phyloP scores from a whole-genome alignment of 1,139 yeast genomes.

The Kurtzmaniella quercitrusa region DNA sequence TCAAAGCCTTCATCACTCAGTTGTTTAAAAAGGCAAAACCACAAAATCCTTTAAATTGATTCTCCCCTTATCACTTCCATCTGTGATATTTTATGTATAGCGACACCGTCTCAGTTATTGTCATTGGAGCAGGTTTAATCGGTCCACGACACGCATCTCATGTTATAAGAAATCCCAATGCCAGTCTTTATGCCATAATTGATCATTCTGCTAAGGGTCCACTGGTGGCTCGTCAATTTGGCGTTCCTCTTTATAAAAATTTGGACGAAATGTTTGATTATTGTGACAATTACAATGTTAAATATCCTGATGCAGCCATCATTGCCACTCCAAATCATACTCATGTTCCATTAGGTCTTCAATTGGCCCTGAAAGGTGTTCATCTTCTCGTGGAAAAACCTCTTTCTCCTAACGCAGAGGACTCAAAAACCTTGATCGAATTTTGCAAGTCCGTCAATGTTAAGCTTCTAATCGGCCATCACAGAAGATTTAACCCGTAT shows the following conservation, averaged over 20 bases:
- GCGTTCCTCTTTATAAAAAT: constrained; percentile 23
- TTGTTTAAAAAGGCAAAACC: no score
- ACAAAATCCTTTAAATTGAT: no score
- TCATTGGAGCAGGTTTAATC: constrained; percentile 29
- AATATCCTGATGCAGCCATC: constrained; percentile 40
- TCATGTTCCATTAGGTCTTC: constrained; percentile 30
- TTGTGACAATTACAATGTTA: constrained; percentile 20
- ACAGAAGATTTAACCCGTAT: constrained; percentile 42
- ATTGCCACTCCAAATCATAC: constrained; percentile 43
- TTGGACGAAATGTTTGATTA: constrained; percentile 27
- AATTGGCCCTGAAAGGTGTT: constrained; percentile 33
- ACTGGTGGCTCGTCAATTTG: constrained; percentile 25
- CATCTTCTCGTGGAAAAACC: constrained; percentile 42
- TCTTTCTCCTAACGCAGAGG: constrained; percentile 33
- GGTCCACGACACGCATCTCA: constrained; percentile 30
- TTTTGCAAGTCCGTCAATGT: constrained; percentile 23
- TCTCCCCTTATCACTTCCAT: not conserved
- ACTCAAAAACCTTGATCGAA: constrained; percentile 30
- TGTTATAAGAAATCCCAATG: constrained; percentile 14
- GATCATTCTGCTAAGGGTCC: constrained; percentile 42
- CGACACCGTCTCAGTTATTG: constrained; percentile 17
- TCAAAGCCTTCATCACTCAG: no score
- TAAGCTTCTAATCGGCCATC: constrained; percentile 40
- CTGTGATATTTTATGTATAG: constrained; percentile 12
- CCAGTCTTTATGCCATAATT: constrained; percentile 25